phyloP scores from a whole-genome alignment of 2,329 filamentous ascomycete genomes.

The Trichoderma harzianum region DNA sequence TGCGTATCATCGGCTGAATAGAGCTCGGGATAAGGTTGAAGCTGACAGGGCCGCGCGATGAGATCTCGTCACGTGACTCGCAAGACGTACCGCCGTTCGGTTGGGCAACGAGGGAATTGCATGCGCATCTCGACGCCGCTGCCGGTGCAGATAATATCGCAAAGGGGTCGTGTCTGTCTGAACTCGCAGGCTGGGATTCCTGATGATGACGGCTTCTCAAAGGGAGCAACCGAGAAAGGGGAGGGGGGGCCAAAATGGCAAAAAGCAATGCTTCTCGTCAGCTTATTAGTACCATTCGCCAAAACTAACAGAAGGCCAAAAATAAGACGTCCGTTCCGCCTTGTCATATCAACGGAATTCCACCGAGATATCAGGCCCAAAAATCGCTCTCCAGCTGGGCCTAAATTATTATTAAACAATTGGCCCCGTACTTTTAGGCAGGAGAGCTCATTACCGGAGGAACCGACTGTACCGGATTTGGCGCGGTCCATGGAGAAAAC shows the following conservation, averaged over 20 bases:
- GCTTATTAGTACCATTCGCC: slow-evolving; percentile 7
- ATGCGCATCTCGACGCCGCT: neutral
- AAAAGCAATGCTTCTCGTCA: slow-evolving; percentile 3
- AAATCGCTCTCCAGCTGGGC: slow-evolving; percentile 6
- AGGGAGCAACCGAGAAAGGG: neutral
- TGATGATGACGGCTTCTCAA: neutral
- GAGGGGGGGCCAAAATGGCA: neutral
- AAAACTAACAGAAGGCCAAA: neutral
- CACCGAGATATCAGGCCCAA: slow-evolving; percentile 4
- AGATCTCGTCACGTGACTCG: neutral
- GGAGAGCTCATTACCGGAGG: slow-evolving; percentile 17
- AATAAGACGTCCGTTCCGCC: neutral
- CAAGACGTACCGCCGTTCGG: neutral
- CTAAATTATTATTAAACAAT: slow-evolving; percentile 5
- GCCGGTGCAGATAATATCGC: neutral
- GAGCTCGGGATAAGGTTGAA: neutral
- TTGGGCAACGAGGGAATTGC: neutral
- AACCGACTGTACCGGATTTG: slow-evolving; percentile 8
- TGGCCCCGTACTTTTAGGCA: slow-evolving; percentile 11
- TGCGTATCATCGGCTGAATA: neutral
- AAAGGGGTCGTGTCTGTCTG: neutral
- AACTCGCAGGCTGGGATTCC: neutral
- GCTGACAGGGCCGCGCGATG: neutral
- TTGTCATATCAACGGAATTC: neutral
- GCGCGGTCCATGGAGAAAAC: neutral